Evolutionary conservation across 176 grass and related monocot genomes (phyloP).

Genomic region (Phyllostachys edulis): DNA sequence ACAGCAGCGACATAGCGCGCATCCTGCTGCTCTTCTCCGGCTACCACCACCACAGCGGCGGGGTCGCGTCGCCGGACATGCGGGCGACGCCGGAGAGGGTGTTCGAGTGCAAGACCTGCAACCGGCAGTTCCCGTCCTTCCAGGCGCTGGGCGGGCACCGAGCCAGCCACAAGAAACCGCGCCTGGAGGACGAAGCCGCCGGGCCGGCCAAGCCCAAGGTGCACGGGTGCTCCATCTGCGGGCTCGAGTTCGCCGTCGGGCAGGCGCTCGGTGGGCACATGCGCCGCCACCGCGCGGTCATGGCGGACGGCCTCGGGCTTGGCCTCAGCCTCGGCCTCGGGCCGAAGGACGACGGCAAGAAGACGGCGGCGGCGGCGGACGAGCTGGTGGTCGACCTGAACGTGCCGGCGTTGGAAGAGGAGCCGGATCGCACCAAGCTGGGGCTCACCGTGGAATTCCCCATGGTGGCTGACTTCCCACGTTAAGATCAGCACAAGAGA

Average conservation of each 20-base stretch:
- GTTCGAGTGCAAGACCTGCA: constrained; percentile 98
- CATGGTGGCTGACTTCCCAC: constrained; percentile 40
- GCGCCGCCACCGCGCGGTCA: constrained; percentile 67
- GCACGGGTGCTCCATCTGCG: constrained; percentile 91
- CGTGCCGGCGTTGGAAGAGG: constrained; percentile 56
- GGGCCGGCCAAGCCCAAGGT: constrained; percentile 62
- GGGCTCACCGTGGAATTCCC: constrained; percentile 29
- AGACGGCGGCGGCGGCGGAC: background rate
- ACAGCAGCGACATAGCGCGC: constrained; percentile 57
- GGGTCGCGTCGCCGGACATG: background rate
- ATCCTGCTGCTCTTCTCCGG: constrained; percentile 68
- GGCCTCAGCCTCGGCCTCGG: constrained; percentile 22
- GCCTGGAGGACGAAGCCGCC: constrained; percentile 16
- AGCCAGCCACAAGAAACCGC: constrained; percentile 91
- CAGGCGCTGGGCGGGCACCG: constrained; percentile 95
- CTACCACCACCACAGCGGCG: background rate
- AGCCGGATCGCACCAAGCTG: constrained; percentile 27
- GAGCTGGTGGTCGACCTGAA: constrained; percentile 58
- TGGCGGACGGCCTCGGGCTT: constrained; percentile 2
- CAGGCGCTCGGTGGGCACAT: constrained; percentile 98
- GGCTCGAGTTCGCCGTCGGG: constrained; percentile 87
- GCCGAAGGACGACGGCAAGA: constrained; percentile 11
- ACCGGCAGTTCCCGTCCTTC: constrained; percentile 76
- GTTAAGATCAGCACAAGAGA: background rate
- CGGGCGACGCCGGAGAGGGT: constrained; percentile 35